Base-by-base conservation (phyloP, 2,329 filamentous ascomycete species). In the Xylariaceae sp. region DNA sequence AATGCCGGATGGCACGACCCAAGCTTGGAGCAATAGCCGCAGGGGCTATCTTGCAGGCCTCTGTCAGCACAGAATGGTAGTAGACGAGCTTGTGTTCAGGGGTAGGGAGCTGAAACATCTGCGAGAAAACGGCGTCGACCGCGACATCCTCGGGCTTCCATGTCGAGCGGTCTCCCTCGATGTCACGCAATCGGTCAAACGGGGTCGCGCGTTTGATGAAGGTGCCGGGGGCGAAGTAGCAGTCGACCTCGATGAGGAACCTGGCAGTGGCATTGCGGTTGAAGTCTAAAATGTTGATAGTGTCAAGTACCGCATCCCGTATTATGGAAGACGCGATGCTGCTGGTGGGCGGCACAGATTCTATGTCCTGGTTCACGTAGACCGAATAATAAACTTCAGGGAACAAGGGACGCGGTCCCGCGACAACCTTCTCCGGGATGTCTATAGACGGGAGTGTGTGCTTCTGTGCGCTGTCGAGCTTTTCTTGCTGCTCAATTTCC, bases 121-220 rank as follows among this genome's bases (percentile, higher is more conserved):
- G 90, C 2, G 89, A 94, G 59, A 98, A 98, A 37, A 96, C 87
- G 5, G 90, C 88, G 58, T 98, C 92, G n/a, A 98, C 87, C 3
- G 84, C 85, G 38, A 96, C 83, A 60, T 98, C 92, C 63, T 98
- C 92, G 0, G 92, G 88, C 60, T 98, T 98, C 90, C 92, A 98
- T 0, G 86, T 89, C 11, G 83, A 77, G 43, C 73, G 72, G 34
- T 75, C 71, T 2, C 63, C 64, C 21, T 77, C 76, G 13, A 81
- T 69, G 29, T 80, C 80, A 21, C 82, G 76, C 31, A 98, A 74
- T 52, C 88, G 83, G 57, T 98, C 92, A 51, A 94, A 95, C 0
- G 88, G 80, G 1, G 87, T 95, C 1, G 87, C 89, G 37, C 92
- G 82, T 63, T 94, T 94, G 37, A 94, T 80, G 58, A 98, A 98